phyloP scores from a whole-genome alignment of 2,329 filamentous ascomycete genomes.

The Claviceps cyperi region DNA sequence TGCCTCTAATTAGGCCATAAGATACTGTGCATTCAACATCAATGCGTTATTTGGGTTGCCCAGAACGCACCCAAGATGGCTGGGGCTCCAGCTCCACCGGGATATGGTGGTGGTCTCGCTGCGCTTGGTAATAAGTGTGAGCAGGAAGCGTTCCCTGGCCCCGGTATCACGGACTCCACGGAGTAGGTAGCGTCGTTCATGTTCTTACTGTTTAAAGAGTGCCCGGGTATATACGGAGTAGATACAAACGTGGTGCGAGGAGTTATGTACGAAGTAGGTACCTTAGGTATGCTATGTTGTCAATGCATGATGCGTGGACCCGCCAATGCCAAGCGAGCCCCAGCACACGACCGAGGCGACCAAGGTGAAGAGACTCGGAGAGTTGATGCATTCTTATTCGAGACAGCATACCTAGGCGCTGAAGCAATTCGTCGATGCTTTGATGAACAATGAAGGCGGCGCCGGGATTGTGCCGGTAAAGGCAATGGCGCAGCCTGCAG shows the following conservation, averaged over 20 bases:
- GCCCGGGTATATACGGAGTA: not conserved
- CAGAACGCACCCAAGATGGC: not conserved
- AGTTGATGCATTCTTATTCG: not conserved
- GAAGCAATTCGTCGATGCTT: not conserved
- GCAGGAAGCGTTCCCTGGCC: not conserved
- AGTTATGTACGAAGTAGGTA: too few relatives aligned
- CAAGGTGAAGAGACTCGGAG: not conserved
- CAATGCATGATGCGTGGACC: too few relatives aligned
- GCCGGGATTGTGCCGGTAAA: conserved; percentile 2
- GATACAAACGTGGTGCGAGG: not conserved
- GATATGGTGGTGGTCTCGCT: not conserved
- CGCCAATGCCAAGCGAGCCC: not conserved
- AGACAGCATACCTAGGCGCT: not conserved
- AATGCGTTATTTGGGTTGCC: too few relatives aligned
- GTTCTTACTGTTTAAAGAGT: not conserved
- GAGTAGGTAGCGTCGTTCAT: not conserved
- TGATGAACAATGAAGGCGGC: conserved; percentile 4
- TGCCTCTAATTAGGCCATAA: too few relatives aligned
- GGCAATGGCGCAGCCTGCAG: conserved; percentile 4
- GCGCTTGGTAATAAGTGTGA: not conserved
- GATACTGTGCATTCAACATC: too few relatives aligned
- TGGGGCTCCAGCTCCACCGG: not conserved
- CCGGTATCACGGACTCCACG: not conserved
- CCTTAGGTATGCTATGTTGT: too few relatives aligned
- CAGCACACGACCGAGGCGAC: not conserved